Evolutionary conservation across 495 filamentous ascomycete species (phyloP).

Genomic region (Hypomontagnella monticulosa): DNA sequence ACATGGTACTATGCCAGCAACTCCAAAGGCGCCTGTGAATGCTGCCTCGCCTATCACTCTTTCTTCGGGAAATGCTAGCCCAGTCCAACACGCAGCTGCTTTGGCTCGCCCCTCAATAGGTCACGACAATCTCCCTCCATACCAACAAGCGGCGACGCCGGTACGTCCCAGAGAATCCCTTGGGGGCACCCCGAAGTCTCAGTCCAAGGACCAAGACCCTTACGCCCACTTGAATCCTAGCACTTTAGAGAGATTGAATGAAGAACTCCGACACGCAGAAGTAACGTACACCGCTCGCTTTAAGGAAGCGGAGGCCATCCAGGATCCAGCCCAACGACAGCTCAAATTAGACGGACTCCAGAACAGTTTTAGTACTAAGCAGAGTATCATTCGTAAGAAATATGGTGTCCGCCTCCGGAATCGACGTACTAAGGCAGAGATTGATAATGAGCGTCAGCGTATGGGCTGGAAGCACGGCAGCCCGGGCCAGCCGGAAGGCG

Average conservation of each 20-base stretch:
- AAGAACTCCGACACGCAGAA: constrained; percentile 53
- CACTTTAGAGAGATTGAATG: constrained; percentile 42
- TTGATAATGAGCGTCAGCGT: constrained; percentile 52
- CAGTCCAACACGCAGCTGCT: constrained; percentile 6
- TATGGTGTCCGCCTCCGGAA: constrained; percentile 59
- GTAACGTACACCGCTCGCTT: constrained; percentile 50
- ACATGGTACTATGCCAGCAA: constrained; percentile 35
- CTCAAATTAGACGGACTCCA: constrained; percentile 52
- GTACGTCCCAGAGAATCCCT: not conserved
- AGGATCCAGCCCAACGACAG: constrained; percentile 47
- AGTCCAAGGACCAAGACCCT: constrained; percentile 43
- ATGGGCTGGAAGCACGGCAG: constrained; percentile 46
- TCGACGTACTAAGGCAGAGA: constrained; percentile 55
- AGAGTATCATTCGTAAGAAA: constrained; percentile 60
- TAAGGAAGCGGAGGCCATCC: constrained; percentile 49
- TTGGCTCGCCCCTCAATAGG: not conserved
- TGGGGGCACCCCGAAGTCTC: constrained; percentile 2
- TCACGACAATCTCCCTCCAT: constrained; percentile 2
- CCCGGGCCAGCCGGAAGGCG: constrained; percentile 17
- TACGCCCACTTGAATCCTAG: constrained; percentile 50
- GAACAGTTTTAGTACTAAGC: constrained; percentile 59
- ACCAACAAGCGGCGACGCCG: constrained; percentile 23
- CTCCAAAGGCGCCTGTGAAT: constrained; percentile 20
- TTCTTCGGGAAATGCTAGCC: constrained; percentile 33
- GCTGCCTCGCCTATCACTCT: constrained; percentile 34